Evolutionary conservation across 164 flowering plant genomes (phyloP), one percentile per base, ranked within the genome.

Genomic region (Aristolochia contorta): DNA sequence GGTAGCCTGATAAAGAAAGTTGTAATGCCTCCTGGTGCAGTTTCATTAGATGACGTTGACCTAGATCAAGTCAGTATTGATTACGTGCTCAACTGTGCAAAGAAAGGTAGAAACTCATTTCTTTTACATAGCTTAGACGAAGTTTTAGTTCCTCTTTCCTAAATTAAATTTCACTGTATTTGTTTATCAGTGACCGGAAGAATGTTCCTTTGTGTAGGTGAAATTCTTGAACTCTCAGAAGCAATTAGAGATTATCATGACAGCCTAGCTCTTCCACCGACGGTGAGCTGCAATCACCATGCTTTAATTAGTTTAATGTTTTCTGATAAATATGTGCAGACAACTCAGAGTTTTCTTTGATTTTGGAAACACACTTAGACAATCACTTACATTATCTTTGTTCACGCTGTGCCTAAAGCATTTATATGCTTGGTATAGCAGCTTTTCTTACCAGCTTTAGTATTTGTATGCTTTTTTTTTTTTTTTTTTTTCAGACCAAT

Each of bases 41-140:
- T 91, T 62, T 81, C 99, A 24, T 73, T 94, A 24, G 97, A 94
- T 71, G 99, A 94, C 70, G 89, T 94, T 67, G 96, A 94, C 82
- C 80, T 91, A 48, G 99, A 94, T 75, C 97, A 94, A 88, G 91
- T 94, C 64, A 93, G 97, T 67, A 85, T 84, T 16, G 99, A 94
- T 78, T 79, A 76, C 71, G 95, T 94, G 22, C 83, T 93, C 25
- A 79, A 67, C 63, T 86, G 91, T 77, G 86, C 84, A 54, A 85
- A 81, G 69, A 90, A 85, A 82, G 96, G 98, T 92, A 46, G 6
- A 16, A 16, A 4, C 46, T 1, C 15, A 41, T 48, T 22, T 59
- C 23, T 63, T 51, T 47, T 6, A 6, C 33, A 9, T 27, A 15
- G 3, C 18, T 51, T 33, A 33, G 7, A 3, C 20, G 22, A 27